Evolutionary conservation across 2,329 filamentous ascomycete genomes (phyloP).

Genomic region (Fusarium graminum): DNA sequence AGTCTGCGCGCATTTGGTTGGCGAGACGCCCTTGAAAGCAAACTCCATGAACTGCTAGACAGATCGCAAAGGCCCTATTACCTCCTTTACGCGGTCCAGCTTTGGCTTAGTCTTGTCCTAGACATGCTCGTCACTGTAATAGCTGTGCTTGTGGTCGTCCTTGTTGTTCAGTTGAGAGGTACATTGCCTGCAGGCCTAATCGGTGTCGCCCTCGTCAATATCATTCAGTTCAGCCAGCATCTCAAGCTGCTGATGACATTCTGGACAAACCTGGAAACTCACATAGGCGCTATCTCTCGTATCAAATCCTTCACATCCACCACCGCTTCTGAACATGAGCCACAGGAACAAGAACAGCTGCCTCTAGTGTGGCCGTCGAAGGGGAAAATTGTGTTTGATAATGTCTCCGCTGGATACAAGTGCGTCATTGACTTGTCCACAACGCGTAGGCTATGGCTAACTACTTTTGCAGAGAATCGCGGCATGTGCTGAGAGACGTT

Average conservation of each 20-base stretch:
- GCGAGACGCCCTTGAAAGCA: slow-evolving; percentile 53
- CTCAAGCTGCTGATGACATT: slow-evolving; percentile 51
- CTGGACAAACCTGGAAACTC: slow-evolving; percentile 50
- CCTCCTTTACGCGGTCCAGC: slow-evolving; percentile 52
- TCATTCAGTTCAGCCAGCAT: slow-evolving; percentile 50
- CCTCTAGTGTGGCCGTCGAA: slow-evolving; percentile 87
- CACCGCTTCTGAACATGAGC: slow-evolving; percentile 32
- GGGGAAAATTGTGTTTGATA: slow-evolving; percentile 84
- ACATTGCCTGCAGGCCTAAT: slow-evolving; percentile 30
- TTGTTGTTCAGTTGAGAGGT: slow-evolving; percentile 38
- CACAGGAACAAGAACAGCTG: slow-evolving; percentile 31
- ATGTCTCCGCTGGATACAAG: slow-evolving; percentile 46
- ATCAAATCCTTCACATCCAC: slow-evolving; percentile 39
- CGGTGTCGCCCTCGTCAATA: slow-evolving; percentile 46
- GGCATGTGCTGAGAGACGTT: slow-evolving; percentile 23
- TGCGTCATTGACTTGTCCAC: accelerated
- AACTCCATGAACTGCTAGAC: slow-evolving; percentile 55
- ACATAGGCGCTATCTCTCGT: slow-evolving; percentile 47
- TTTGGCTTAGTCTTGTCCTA: slow-evolving; percentile 46
- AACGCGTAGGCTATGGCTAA: background rate
- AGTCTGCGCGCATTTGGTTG: slow-evolving; percentile 65
- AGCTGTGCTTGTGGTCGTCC: slow-evolving; percentile 36
- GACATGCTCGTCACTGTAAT: slow-evolving; percentile 43
- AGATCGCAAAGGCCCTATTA: slow-evolving; percentile 63
- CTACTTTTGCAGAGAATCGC: background rate